Conservation (phyloP, 345 rosid genomes). For the Euphorbia peplus region DNA sequence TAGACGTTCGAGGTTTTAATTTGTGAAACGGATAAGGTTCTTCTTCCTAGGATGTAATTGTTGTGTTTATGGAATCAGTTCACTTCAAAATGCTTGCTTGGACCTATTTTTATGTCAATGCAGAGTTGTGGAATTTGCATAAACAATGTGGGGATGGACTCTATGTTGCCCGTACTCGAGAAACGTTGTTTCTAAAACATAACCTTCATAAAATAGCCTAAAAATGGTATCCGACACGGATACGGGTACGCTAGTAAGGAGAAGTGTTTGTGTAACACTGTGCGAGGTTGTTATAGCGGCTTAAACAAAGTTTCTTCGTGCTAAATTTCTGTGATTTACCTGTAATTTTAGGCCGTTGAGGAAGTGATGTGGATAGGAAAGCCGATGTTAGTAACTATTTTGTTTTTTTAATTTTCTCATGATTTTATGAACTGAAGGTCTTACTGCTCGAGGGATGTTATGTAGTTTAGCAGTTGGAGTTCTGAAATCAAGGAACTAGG, state of each 20-base stretch:
- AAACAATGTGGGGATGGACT: too few relatives aligned
- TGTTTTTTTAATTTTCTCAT: background rate
- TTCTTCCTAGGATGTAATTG: background rate
- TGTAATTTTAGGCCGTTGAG: background rate
- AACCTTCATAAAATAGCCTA: too few relatives aligned
- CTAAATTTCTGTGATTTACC: background rate
- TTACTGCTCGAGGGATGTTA: background rate
- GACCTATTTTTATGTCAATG: background rate
- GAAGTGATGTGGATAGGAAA: background rate
- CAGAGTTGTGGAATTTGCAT: background rate
- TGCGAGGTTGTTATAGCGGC: too few relatives aligned
- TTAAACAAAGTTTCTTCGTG: background rate
- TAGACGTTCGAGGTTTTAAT: background rate
- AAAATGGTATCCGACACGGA: too few relatives aligned
- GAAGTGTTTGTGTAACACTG: too few relatives aligned
- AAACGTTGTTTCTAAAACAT: too few relatives aligned
- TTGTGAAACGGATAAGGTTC: background rate
- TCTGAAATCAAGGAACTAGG: background rate
- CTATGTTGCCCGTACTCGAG: too few relatives aligned
- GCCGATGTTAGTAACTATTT: background rate
- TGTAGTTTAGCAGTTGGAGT: background rate
- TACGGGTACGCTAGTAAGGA: too few relatives aligned
- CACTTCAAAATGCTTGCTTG: background rate
- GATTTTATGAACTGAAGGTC: background rate
- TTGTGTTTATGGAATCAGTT: background rate